These are phyloP conservation scores for Aspergillus sp. DNA, from an alignment of 2,329 filamentous ascomycete species.

Conservation along the genomic window DNA sequence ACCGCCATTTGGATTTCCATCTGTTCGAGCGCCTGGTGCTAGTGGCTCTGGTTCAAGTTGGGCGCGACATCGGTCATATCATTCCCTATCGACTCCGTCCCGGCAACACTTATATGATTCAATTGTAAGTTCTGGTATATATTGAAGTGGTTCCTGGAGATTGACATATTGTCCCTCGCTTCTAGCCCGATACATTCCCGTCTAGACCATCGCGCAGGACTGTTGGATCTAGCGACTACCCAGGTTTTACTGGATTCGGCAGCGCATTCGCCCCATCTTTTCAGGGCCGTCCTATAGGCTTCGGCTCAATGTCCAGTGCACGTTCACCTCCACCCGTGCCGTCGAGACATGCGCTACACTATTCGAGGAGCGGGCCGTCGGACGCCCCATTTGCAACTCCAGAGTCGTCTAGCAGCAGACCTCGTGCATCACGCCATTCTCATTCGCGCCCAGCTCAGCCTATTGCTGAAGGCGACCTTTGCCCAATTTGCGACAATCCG, in stretches of 20 bases:
- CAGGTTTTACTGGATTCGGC: constrained; percentile 16
- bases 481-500: constrained; percentile 45
- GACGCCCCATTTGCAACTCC: constrained; percentile 6
- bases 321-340: constrained; percentile 4
- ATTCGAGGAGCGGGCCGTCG: constrained; percentile 1
- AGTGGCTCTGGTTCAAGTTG: constrained; percentile 12
- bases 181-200: constrained; percentile 15
- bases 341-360: constrained; percentile 12
- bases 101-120: constrained; percentile 25
- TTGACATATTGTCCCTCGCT: constrained; percentile 6
- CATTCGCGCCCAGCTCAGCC: constrained; percentile 18
- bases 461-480: constrained; percentile 46
- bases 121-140: constrained; percentile 14
- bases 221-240: constrained; percentile 26
- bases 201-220: constrained; percentile 26
- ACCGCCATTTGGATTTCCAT: constrained; percentile 46
- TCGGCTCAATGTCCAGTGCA: constrained; percentile 16
- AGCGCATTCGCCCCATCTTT: constrained; percentile 14
- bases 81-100: constrained; percentile 17
- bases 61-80: constrained; percentile 10
- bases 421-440: neutral
- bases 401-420: constrained; percentile 3
- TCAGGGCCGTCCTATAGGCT: constrained; percentile 18
- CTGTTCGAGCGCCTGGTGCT: constrained; percentile 22
- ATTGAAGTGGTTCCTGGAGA: neutral